Evolutionary conservation across 129 eudicot species (phyloP).

Genomic region (Pittosporum tobira): DNA sequence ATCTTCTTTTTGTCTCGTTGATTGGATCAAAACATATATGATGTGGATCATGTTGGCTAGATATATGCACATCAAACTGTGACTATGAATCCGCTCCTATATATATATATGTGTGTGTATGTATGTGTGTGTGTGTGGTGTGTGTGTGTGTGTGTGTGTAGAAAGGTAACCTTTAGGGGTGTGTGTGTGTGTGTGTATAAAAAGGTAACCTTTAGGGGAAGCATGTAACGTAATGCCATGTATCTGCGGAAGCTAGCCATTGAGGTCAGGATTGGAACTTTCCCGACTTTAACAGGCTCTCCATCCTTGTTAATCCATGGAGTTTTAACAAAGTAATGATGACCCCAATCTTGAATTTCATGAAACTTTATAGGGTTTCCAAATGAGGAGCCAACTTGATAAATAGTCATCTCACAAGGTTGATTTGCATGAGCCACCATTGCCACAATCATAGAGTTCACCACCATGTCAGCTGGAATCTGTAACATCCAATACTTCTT

Average conservation of each 20-base stretch:
- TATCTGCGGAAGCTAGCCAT: not conserved
- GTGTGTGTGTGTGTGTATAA: no score
- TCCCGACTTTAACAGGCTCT: not conserved
- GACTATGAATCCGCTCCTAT: no score
- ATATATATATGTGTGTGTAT: no score
- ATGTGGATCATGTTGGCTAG: no score
- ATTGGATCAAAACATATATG: no score
- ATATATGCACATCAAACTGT: no score
- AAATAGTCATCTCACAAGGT: not conserved
- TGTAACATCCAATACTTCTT: not conserved
- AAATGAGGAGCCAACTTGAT: conserved; percentile 11
- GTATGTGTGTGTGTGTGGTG: no score
- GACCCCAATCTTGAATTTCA: not conserved
- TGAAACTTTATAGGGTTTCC: conserved; percentile 2
- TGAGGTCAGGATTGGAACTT: not conserved
- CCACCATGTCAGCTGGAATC: conserved; percentile 19
- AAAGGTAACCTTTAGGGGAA: not conserved
- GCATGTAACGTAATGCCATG: not conserved
- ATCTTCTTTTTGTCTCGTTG: no score
- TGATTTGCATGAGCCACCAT: conserved; percentile 16
- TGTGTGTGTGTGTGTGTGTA: no score
- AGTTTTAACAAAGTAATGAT: not conserved
- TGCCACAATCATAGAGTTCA: conserved; percentile 9
- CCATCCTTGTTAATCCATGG: not conserved
- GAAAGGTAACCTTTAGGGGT: no score